These are phyloP conservation scores for Chaetomiaceae sp. DNA, from an alignment of 2,329 filamentous ascomycete species.

Conservation along the genomic window DNA sequence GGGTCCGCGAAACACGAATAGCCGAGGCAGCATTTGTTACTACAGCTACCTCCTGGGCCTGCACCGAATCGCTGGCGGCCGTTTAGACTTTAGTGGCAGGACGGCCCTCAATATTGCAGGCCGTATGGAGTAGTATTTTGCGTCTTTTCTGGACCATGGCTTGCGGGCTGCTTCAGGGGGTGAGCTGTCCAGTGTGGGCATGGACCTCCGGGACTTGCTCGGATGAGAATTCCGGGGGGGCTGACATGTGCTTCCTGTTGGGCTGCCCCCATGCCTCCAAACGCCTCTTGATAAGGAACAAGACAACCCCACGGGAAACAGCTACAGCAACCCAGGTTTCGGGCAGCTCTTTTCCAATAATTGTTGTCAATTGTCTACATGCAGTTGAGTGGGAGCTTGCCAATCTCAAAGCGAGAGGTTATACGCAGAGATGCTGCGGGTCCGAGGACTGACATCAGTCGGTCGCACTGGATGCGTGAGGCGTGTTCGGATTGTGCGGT, in stretches of 20 bases:
- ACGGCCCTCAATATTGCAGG: background rate
- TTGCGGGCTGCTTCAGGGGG: background rate
- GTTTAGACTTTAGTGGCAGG: background rate
- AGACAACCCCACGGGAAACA: background rate
- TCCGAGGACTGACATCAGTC: conserved; percentile 5
- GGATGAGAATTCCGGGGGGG: background rate
- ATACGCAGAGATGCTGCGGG: no score
- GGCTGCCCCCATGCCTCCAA: background rate
- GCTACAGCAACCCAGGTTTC: background rate
- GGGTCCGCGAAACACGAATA: conserved; percentile 18
- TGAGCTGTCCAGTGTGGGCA: background rate
- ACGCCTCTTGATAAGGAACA: background rate
- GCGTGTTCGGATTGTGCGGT: background rate
- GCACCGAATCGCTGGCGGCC: conserved; percentile 1
- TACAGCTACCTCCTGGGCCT: conserved; percentile 5
- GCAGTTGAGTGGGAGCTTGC: no score
- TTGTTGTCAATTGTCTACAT: no score
- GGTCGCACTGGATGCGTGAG: background rate
- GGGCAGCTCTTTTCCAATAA: no score
- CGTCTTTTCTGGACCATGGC: background rate
- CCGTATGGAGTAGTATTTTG: no score
- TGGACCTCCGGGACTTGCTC: background rate
- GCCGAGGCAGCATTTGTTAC: conserved; percentile 19
- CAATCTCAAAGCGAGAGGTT: no score
- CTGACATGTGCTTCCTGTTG: conserved; percentile 17